Evolutionary conservation across 139 green algal genomes (phyloP).

Genomic region (Prasinococcaceae sp.): DNA sequence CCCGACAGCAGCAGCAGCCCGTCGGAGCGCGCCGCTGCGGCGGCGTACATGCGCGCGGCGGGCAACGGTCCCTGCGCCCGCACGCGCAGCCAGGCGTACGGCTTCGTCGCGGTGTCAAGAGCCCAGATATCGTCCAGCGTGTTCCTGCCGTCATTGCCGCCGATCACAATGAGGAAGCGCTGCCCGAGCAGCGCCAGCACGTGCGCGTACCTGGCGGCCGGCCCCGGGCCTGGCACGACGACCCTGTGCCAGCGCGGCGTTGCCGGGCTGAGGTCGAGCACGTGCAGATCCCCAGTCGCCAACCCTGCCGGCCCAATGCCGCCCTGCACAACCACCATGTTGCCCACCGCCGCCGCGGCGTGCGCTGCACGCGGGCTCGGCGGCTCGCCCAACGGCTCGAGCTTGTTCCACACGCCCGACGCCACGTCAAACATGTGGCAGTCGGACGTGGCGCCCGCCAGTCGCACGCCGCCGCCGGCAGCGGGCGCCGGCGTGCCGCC

Average conservation of each 20-base stretch:
- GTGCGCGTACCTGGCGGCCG: slow-evolving; percentile 88
- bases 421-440: slow-evolving; percentile 84
- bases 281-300: slow-evolving; percentile 89
- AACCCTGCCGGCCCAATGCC: slow-evolving; percentile 86
- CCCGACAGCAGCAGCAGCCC: slow-evolving; percentile 90
- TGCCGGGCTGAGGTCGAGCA: slow-evolving; percentile 84
- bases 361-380: slow-evolving; percentile 86
- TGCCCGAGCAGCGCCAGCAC: slow-evolving; percentile 89
- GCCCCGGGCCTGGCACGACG: slow-evolving; percentile 79
- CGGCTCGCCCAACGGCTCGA: slow-evolving; percentile 61
- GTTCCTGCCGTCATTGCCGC: slow-evolving; percentile 76
- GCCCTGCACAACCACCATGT: slow-evolving; percentile 95
- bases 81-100: slow-evolving; percentile 91
- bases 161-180: slow-evolving; percentile 89
- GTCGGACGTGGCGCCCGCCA: slow-evolving; percentile 82
- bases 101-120: slow-evolving; percentile 96
- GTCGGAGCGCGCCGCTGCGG: slow-evolving; percentile 70
- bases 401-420: slow-evolving; percentile 39
- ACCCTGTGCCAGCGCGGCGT: slow-evolving; percentile 87
- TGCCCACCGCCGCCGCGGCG: slow-evolving; percentile 89
- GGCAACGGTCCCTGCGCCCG: slow-evolving; percentile 20
- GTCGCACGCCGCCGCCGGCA: slow-evolving; percentile 33
- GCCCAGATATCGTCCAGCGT: slow-evolving; percentile 71
- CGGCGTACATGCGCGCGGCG: slow-evolving; percentile 78
- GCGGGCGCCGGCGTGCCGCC: background rate